phyloP scores from a whole-genome alignment of 2,329 filamentous ascomycete genomes.

The Aspergillus puulaauensis region DNA sequence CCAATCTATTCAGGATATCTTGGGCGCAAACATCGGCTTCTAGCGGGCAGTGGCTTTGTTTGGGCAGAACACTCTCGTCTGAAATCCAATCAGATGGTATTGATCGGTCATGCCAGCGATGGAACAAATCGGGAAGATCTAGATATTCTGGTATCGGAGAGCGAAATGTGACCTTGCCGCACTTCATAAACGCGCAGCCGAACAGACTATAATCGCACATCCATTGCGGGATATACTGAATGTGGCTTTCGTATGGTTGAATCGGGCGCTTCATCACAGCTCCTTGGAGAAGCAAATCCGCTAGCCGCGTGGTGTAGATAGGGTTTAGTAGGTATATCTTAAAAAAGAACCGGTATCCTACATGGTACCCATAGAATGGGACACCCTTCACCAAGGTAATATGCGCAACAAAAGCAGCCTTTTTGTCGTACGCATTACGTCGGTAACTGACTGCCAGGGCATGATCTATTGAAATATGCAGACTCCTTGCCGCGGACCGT shows the following conservation, averaged over 20 bases:
- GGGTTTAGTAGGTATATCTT: slow-evolving; percentile 96
- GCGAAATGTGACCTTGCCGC: slow-evolving; percentile 69
- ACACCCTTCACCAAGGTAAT: slow-evolving; percentile 90
- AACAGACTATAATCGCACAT: slow-evolving; percentile 99
- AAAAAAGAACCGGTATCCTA: slow-evolving; percentile 86
- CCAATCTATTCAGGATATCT: slow-evolving; percentile 78
- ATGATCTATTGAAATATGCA: slow-evolving; percentile 87
- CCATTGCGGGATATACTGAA: slow-evolving; percentile 92
- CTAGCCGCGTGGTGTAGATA: slow-evolving; percentile 77
- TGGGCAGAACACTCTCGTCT: slow-evolving; percentile 64
- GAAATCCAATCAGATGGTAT: slow-evolving; percentile 62
- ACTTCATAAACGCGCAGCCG: slow-evolving; percentile 84
- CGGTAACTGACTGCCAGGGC: slow-evolving; percentile 84
- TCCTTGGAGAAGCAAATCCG: slow-evolving; percentile 84
- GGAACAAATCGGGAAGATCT: slow-evolving; percentile 59
- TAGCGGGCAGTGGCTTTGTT: slow-evolving; percentile 82
- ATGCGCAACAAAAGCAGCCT: slow-evolving; percentile 76
- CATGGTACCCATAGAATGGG: slow-evolving; percentile 93
- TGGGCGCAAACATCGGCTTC: slow-evolving; percentile 89
- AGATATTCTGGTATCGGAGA: slow-evolving; percentile 69
- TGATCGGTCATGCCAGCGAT: slow-evolving; percentile 78
- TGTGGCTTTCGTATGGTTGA: slow-evolving; percentile 90
- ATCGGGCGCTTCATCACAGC: slow-evolving; percentile 79
- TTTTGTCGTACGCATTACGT: slow-evolving; percentile 68
- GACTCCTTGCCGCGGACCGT: slow-evolving; percentile 69